Conservation (phyloP, 1,139 yeast species). For the Blastobotrys raffinosifermentans region DNA sequence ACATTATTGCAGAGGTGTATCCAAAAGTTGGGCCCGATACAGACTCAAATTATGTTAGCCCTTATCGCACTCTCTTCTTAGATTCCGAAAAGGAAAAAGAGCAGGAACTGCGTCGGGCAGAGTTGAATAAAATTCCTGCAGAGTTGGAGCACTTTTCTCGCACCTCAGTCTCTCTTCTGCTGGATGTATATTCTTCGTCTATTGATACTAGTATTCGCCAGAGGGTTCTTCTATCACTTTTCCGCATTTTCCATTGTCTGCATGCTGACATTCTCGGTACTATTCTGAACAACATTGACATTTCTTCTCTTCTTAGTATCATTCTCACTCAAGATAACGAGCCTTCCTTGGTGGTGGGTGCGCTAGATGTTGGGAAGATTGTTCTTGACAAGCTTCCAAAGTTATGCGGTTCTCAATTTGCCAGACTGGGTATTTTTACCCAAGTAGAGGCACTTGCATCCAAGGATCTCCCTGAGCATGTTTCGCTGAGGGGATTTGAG, state of each 20-base stretch:
- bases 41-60: slow-evolving; percentile 24
- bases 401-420: slow-evolving; percentile 45
- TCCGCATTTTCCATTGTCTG: slow-evolving; percentile 43
- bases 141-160: slow-evolving; percentile 39
- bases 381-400: slow-evolving; percentile 44
- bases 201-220: slow-evolving; percentile 65
- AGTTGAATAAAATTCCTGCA: slow-evolving; percentile 16
- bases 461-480: slow-evolving; percentile 7
- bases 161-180: slow-evolving; percentile 52
- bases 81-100: slow-evolving; percentile 12
- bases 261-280: slow-evolving; percentile 20
- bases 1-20: slow-evolving; percentile 51
- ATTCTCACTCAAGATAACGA: slow-evolving; percentile 53
- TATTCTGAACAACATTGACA: slow-evolving; percentile 27
- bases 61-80: slow-evolving; percentile 22
- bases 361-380: slow-evolving; percentile 45
- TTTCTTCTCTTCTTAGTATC: slow-evolving; percentile 50
- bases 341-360: slow-evolving; percentile 44
- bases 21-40: slow-evolving; percentile 24
- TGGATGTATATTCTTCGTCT: slow-evolving; percentile 69
- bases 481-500: slow-evolving; percentile 9
- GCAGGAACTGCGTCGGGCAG: slow-evolving; percentile 10
- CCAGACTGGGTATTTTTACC: slow-evolving; percentile 64
- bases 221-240: slow-evolving; percentile 50
- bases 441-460: slow-evolving; percentile 37